Conservation (phyloP, 495 filamentous ascomycete species). For the Gamarada debralockiae region DNA sequence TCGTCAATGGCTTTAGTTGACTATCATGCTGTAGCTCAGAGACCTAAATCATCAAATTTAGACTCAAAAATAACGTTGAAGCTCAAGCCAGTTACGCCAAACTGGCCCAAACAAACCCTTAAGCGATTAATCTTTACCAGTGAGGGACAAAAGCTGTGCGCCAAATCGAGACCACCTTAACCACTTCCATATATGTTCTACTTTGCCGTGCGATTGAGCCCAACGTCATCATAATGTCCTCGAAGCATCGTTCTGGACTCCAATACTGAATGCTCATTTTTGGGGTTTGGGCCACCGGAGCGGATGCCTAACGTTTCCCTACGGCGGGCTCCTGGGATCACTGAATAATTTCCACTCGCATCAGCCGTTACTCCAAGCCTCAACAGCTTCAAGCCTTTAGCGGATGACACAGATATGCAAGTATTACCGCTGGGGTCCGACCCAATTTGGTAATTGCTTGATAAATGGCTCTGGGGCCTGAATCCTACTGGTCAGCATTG, state of each 20-base stretch:
- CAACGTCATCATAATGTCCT: no score
- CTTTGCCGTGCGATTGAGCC: no score
- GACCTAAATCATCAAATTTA: background rate
- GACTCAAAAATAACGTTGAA: background rate
- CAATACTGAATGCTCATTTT: no score
- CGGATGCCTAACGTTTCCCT: background rate
- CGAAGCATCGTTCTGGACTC: no score
- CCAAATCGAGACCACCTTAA: no score
- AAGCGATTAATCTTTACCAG: no score
- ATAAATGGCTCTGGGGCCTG: background rate
- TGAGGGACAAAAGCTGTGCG: no score
- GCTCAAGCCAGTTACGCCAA: constrained; percentile 1
- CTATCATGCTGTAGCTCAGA: background rate
- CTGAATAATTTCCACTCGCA: background rate
- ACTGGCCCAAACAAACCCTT: background rate
- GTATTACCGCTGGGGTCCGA: constrained; percentile 7
- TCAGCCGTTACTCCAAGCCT: background rate
- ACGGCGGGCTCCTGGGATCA: background rate
- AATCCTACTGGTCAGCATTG: constrained; percentile 1
- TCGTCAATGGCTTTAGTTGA: background rate
- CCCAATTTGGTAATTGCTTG: constrained; percentile 4
- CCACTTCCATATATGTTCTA: no score
- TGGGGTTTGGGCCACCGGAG: background rate
- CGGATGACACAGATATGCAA: background rate
- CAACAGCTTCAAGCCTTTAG: background rate